Evolutionary conservation across 202 grass and related monocot genomes (phyloP).

Genomic region (Schoenoplectus triqueter): DNA sequence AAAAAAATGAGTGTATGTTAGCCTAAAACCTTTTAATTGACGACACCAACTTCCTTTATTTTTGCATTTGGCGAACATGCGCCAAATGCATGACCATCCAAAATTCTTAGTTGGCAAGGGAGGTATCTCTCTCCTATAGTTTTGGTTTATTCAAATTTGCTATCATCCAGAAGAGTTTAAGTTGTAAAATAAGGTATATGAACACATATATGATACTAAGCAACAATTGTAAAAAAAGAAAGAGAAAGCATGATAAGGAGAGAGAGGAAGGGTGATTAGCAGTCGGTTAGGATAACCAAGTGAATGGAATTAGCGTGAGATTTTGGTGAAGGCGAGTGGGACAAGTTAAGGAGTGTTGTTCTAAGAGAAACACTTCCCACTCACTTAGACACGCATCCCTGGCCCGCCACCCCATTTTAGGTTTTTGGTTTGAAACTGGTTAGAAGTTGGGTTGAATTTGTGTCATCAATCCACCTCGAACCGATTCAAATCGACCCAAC

Average conservation of each 20-base stretch:
- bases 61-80: conserved; percentile 21
- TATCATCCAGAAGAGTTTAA: not conserved
- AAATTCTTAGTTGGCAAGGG: conserved; percentile 32
- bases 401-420: conserved; percentile 46
- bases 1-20: conserved; percentile 4
- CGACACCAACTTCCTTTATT: not conserved
- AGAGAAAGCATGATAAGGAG: conserved; percentile 4
- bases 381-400: conserved; percentile 17
- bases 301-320: conserved; percentile 48
- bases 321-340: conserved; percentile 32
- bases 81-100: conserved; percentile 28
- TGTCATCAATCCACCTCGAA: conserved; percentile 43
- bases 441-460: conserved; percentile 45
- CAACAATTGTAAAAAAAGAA: not conserved
- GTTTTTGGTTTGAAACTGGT: conserved; percentile 47
- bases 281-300: conserved; percentile 31
- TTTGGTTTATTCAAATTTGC: conserved; percentile 24
- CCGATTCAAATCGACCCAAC: conserved; percentile 34
- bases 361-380: conserved; percentile 20
- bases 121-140: not conserved
- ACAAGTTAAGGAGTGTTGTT: conserved; percentile 9
- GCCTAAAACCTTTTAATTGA: conserved; percentile 16
- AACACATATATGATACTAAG: not conserved
- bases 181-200: not conserved
- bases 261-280: conserved; percentile 30